phyloP scores from a whole-genome alignment of 73 alveolate genomes.

The Symbiodinium pilosum region DNA sequence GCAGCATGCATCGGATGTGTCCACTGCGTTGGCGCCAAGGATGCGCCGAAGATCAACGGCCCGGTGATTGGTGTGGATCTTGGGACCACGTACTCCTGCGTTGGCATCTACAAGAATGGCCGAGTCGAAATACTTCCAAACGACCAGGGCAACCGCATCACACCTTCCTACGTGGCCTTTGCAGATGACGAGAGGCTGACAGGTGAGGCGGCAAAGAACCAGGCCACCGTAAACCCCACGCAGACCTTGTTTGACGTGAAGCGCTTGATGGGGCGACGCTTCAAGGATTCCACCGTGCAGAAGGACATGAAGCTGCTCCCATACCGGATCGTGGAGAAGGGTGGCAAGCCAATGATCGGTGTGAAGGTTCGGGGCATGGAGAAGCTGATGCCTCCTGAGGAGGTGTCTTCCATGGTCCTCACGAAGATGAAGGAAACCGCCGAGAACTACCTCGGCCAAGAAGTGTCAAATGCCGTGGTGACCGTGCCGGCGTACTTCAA shows the following conservation, averaged over 20 bases:
- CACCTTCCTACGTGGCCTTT: conserved; percentile 99
- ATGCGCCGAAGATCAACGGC: conserved; percentile 19
- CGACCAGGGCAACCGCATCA: conserved; percentile 99
- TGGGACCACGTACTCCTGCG: conserved; percentile 99
- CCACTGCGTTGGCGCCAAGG: background rate
- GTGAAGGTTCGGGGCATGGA: conserved; percentile 97
- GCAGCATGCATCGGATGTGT: no score
- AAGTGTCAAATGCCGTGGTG: conserved; percentile 97
- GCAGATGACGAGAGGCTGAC: conserved; percentile 98
- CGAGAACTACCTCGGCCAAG: conserved; percentile 96
- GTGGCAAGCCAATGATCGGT: conserved; percentile 97
- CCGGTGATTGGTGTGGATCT: conserved; percentile 97
- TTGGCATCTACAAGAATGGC: conserved; percentile 98
- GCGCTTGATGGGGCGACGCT: conserved; percentile 97
- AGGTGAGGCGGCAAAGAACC: conserved; percentile 99
- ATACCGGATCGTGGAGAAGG: conserved; percentile 96
- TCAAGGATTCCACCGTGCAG: conserved; percentile 97
- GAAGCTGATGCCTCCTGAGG: conserved; percentile 98
- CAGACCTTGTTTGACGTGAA: conserved; percentile 96
- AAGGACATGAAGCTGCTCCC: conserved; percentile 97
- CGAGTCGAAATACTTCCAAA: conserved; percentile 99
- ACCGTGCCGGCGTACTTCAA: conserved; percentile 99
- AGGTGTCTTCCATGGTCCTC: conserved; percentile 98
- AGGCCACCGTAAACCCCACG: conserved; percentile 95
- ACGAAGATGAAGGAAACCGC: conserved; percentile 98